Evolutionary conservation across 495 filamentous ascomycete genomes (phyloP).

Genomic region (Opeltia flavorubescens): DNA sequence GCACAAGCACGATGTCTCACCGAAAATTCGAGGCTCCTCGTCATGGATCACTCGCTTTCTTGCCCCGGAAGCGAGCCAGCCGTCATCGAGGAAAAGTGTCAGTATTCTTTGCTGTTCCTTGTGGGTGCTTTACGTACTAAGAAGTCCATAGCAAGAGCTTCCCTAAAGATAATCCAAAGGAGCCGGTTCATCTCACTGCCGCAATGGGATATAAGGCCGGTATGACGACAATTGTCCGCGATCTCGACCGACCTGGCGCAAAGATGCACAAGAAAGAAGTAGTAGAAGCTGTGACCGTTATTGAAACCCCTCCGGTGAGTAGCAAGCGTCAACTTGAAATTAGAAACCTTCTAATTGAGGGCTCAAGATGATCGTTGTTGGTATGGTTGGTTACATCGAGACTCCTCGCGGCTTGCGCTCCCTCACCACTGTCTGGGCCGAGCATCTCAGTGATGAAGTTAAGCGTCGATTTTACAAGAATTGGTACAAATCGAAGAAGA

Average conservation of each 20-base stretch:
- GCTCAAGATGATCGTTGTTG: slow-evolving; percentile 90
- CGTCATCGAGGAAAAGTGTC: slow-evolving; percentile 95
- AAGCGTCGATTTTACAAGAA: slow-evolving; percentile 99
- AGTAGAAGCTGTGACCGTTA: slow-evolving; percentile 96
- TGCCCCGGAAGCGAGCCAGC: slow-evolving; percentile 93
- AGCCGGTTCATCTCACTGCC: slow-evolving; percentile 97
- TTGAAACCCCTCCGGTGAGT: slow-evolving; percentile 98
- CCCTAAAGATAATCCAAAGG: slow-evolving; percentile 99
- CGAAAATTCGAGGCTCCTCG: slow-evolving; percentile 87
- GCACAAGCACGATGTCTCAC: slow-evolving; percentile 39
- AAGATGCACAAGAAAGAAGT: slow-evolving; percentile 99
- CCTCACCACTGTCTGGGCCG: slow-evolving; percentile 98
- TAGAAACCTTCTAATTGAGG: slow-evolving; percentile 42
- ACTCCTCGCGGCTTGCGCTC: slow-evolving; percentile 99
- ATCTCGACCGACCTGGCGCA: slow-evolving; percentile 96
- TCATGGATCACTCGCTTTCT: slow-evolving; percentile 90
- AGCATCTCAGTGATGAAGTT: slow-evolving; percentile 95
- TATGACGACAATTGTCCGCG: slow-evolving; percentile 99
- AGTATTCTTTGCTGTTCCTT: slow-evolving; percentile 21
- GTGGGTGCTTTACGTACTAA: slow-evolving; percentile 11
- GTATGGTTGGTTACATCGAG: slow-evolving; percentile 99
- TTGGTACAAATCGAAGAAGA: slow-evolving; percentile 99
- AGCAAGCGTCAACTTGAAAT: slow-evolving; percentile 6
- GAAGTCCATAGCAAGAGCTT: slow-evolving; percentile 52
- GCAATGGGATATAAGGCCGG: slow-evolving; percentile 99